Conservation (phyloP, 345 rosid genomes). For the Bruguiera sexangula region DNA sequence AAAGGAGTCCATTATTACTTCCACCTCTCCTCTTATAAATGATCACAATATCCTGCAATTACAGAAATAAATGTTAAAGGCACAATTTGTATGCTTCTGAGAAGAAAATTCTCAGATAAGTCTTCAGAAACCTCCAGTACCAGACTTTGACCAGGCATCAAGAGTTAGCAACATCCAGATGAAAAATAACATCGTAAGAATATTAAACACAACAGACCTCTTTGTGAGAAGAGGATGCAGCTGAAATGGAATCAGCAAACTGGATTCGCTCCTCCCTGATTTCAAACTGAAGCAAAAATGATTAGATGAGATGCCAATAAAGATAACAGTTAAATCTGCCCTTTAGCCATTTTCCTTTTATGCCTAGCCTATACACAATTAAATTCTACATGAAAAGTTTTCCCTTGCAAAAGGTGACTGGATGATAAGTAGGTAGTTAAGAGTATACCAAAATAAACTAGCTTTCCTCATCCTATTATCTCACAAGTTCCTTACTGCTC, state of each 20-base stretch:
- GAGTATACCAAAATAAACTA: too few species aligned
- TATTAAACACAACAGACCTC: conserved; percentile 46
- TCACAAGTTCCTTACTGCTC: too few species aligned
- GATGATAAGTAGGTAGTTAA: too few species aligned
- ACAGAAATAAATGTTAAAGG: not conserved
- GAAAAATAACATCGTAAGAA: not conserved
- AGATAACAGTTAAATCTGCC: not conserved
- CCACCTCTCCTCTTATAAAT: conserved; percentile 94
- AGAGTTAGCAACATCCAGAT: conserved; percentile 4
- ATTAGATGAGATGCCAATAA: conserved; percentile 12
- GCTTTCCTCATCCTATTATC: too few species aligned
- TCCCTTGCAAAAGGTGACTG: too few species aligned
- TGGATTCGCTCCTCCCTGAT: conserved; percentile 65
- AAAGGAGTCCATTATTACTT: conserved; percentile 49
- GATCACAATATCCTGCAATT: conserved; percentile 61
- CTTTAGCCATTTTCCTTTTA: not conserved
- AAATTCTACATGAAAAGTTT: too few species aligned
- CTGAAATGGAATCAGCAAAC: conserved; percentile 66
- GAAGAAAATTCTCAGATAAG: not conserved
- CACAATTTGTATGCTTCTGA: not conserved
- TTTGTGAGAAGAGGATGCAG: conserved; percentile 69
- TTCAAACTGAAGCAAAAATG: conserved; percentile 54
- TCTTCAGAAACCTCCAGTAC: not conserved
- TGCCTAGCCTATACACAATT: not conserved
- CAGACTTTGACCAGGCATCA: conserved; percentile 12